phyloP scores from a whole-genome alignment of 2,329 filamentous ascomycete species.

The Epichloe gansuensis region DNA sequence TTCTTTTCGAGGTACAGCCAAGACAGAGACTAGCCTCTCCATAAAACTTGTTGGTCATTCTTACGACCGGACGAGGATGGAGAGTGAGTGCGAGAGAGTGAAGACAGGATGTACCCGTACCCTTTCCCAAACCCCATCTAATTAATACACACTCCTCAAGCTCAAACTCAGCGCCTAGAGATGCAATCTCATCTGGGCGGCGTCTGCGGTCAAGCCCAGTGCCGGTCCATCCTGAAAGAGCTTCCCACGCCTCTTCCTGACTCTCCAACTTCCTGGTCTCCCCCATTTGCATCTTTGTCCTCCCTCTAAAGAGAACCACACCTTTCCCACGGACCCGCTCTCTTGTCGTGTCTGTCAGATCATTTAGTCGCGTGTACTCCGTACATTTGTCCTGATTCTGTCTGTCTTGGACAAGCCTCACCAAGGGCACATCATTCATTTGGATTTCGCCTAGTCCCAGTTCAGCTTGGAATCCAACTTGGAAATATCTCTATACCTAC shows the following conservation, averaged over 20 bases:
- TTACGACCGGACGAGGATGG: background rate
- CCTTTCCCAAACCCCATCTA: background rate
- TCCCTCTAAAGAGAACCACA: slow-evolving; percentile 2
- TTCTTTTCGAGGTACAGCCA: background rate
- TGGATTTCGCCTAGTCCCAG: slow-evolving; percentile 3
- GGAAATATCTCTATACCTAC: background rate
- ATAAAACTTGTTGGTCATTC: background rate
- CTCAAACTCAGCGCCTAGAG: slow-evolving; percentile 1
- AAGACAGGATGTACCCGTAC: background rate
- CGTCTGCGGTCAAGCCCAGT: slow-evolving; percentile 3
- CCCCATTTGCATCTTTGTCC: background rate
- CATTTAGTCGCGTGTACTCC: slow-evolving; percentile 3
- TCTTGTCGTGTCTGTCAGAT: slow-evolving; percentile 3
- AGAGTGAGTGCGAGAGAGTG: background rate
- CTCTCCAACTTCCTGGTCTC: slow-evolving; percentile 3
- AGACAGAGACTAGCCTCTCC: background rate
- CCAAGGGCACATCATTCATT: slow-evolving; percentile 2
- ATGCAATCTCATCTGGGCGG: background rate
- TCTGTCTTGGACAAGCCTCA: slow-evolving; percentile 5
- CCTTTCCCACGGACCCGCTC: slow-evolving; percentile 4
- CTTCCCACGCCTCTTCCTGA: slow-evolving; percentile 6
- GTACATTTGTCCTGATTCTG: slow-evolving; percentile 1
- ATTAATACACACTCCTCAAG: background rate
- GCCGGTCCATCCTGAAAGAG: slow-evolving; percentile 3
- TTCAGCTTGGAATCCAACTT: background rate